These are phyloP conservation scores for Athelia sp. DNA, from an alignment of 1,284 basidiomycete species.

Conservation along the genomic window DNA sequence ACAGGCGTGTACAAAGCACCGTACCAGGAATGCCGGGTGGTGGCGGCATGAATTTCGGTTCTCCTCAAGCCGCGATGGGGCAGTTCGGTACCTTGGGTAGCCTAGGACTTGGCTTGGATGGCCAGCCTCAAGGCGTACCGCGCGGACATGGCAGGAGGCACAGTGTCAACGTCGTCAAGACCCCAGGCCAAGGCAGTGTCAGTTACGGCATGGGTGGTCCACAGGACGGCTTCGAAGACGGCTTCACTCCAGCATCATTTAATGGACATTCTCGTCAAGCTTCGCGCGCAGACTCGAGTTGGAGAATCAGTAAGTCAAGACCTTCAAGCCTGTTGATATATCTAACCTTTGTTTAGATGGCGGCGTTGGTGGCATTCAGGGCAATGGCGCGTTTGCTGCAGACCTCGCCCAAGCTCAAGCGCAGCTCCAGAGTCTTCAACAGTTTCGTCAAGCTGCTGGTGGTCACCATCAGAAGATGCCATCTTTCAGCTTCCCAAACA, in stretches of 20 bases:
- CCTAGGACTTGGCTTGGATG: constrained; percentile 59
- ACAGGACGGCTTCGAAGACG: constrained; percentile 73
- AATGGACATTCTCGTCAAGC: constrained; percentile 74
- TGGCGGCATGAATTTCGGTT: constrained; percentile 32
- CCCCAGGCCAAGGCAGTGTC: constrained; percentile 55
- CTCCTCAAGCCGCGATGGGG: constrained; percentile 56
- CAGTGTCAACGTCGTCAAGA: constrained; percentile 90
- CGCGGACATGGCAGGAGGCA: constrained; percentile 90
- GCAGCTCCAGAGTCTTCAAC: constrained; percentile 93
- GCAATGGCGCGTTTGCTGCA: constrained; percentile 59
- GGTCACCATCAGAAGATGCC: constrained; percentile 96
- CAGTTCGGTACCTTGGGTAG: constrained; percentile 59
- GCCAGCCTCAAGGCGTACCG: constrained; percentile 59
- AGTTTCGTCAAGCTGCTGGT: constrained; percentile 93
- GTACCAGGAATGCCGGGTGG: constrained; percentile 54
- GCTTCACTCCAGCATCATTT: constrained; percentile 51
- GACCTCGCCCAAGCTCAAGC: constrained; percentile 95
- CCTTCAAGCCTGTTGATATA: constrained; percentile 9
- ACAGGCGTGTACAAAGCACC: constrained; percentile 89
- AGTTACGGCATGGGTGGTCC: constrained; percentile 40
- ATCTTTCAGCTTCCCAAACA: constrained; percentile 96
- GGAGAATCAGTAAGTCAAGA: constrained; percentile 77
- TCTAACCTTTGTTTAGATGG: constrained; percentile 44
- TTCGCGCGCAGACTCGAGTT: constrained; percentile 77
- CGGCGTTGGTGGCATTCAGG: constrained; percentile 66